Evolutionary conservation across 2,329 filamentous ascomycete species (phyloP), one percentile per base, ranked within the genome.

Genomic region (Pestalotiopsis sp.): DNA sequence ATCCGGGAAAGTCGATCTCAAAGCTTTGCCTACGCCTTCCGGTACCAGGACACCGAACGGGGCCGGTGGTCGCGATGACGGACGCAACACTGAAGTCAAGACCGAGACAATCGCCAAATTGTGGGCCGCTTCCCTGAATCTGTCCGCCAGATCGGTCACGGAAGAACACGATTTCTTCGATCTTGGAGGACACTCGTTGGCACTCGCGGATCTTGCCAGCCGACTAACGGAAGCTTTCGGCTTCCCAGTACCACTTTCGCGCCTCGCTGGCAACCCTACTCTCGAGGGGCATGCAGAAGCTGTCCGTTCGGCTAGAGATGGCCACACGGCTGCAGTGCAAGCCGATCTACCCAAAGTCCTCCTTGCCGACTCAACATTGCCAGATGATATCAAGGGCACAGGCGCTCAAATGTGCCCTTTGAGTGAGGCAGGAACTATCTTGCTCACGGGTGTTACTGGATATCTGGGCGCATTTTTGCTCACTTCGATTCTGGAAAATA

Each of bases 111-210:
- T 95, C 45, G 88, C 91, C 14, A 88, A 91, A 72, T 85, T 92
- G 66, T 95, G 93, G 93, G 91, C 92, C 2, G 84, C 88, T 2
- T 88, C 90, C 31, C 84, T 95, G 14, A 90, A 91, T 70, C 86
- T 91, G n/a, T 86, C 91, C 0, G 81, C 84, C 11, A 85, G 80
- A 55, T 83, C 87, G 23, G 92, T 91, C 65, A 71, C 74, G 75
- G 87, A 83, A 1, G 90, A 93, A 70, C 90, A 93, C 77, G 91
- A 90, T 77, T 95, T 95, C 79, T 95, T 95, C 76, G 93, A 95
- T 69, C 82, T 95, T 1, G 93, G 93, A 45, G 93, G 93, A 0
- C 93, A 95, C 78, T 94, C 92, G 0, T 81, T 95, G 66, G 89
- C 90, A 2, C 86, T 95, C n/a, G 93, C 93, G 0, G 91, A 94